Conservation (phyloP, 768 basidiomycete genomes). For the Mycena pura region DNA sequence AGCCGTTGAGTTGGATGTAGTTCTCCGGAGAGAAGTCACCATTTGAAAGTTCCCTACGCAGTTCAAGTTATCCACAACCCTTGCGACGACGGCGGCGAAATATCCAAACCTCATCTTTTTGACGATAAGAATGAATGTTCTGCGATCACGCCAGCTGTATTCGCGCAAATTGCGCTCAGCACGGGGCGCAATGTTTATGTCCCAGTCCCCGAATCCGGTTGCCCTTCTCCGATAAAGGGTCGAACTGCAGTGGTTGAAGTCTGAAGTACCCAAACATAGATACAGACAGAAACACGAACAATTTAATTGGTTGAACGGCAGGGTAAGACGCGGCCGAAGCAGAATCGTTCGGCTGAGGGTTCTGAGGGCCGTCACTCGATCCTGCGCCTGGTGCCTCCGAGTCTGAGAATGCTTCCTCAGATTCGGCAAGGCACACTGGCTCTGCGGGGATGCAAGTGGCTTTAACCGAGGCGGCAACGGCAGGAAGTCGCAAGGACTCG, state of each 20-base stretch:
- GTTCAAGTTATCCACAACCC: not conserved
- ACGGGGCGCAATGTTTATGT: slow-evolving; percentile 44
- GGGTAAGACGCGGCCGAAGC: not conserved
- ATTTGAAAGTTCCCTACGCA: slow-evolving; percentile 50
- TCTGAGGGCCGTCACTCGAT: not conserved
- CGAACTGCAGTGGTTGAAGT: slow-evolving; percentile 8
- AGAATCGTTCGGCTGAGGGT: not conserved
- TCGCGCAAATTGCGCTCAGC: slow-evolving; percentile 33
- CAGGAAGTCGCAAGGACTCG: slow-evolving; percentile 16
- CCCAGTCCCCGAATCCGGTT: slow-evolving; percentile 39
- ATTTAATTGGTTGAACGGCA: slow-evolving; percentile 2
- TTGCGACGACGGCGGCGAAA: not conserved
- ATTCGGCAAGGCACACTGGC: not conserved
- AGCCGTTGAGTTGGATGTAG: slow-evolving; percentile 48
- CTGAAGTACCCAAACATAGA: not conserved
- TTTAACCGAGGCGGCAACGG: slow-evolving; percentile 6
- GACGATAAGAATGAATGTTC: slow-evolving; percentile 46
- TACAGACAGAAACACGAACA: slow-evolving; percentile 1
- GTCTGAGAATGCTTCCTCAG: not conserved
- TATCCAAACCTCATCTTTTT: slow-evolving; percentile 53
- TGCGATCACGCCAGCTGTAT: slow-evolving; percentile 39
- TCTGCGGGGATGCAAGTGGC: not conserved
- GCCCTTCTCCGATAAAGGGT: slow-evolving; percentile 14
- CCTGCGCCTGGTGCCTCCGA: not conserved
- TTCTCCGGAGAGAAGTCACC: slow-evolving; percentile 59